Evolutionary conservation across 441 rosid species (phyloP), one percentile per base, ranked within the genome.

Genomic region (Bruguiera hainesii): DNA sequence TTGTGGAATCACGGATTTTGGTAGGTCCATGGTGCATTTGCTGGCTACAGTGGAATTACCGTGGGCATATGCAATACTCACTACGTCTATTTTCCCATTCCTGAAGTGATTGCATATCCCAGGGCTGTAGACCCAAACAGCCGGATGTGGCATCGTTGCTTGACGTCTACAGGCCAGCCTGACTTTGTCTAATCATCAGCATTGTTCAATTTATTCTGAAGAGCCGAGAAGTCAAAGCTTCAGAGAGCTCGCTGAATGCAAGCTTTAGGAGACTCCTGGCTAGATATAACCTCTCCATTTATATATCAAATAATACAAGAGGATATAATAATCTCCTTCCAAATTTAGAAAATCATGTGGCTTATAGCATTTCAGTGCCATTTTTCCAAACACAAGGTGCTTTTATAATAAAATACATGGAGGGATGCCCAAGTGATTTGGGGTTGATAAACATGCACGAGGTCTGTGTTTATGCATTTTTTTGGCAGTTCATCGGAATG

Each of bases 121-220:
- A 83, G 96, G 69, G 78, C 86, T 26, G 93, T 93, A 8, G 98
- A 93, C 68, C 98, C 96, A 0, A 90, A 93, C 77, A 93, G 98
- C 76, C 82, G 97, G 58, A 93, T 94, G 98, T 94, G 97, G 98
- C 98, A 94, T 79, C 98, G 98, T 70, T 93, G 98, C 85, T 83
- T 93, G 78, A 93, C 98, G 25, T 93, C 98, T 7, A 93, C 98
- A 0, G 98, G 98, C 60, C 98, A 93, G 60, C 98, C 98, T 2
- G 98, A 93, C 76, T 93, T 93, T 61, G 7, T 93, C 80, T 93
- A 75, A 77, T 63, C 63, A 10, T 52, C n/a, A 11, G 68, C 30
- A 33, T 13, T 56, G 35, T 60, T 35, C 65, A 75, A 73, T 75
- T 75, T 66, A 71, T 52, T 35, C 55, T 18, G 26, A 63, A 60